phyloP scores from a whole-genome alignment of 345 rosid genomes.

The Eucalyptus curtisii region DNA sequence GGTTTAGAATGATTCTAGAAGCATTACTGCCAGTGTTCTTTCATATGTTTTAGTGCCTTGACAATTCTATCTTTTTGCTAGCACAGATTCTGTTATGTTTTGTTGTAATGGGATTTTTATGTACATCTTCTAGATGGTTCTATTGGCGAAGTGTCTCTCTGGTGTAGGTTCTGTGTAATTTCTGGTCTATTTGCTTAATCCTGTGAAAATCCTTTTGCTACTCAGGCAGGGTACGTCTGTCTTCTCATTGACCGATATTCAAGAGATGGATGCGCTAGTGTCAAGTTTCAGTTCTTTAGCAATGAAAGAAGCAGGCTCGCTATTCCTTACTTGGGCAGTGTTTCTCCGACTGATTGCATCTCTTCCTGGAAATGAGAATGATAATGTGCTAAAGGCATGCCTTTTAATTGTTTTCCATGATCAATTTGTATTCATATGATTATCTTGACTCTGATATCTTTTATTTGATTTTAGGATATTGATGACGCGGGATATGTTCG shows the following conservation, averaged over 20 bases:
- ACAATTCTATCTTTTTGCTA: neutral
- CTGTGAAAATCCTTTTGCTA: constrained; percentile 3
- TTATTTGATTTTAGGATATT: constrained; percentile 46
- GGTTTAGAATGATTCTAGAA: neutral
- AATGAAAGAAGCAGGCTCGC: constrained; percentile 65
- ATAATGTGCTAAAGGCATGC: constrained; percentile 47
- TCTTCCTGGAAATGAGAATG: constrained; percentile 64
- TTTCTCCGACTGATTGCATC: constrained; percentile 79
- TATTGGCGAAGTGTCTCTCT: neutral
- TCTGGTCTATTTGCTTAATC: neutral
- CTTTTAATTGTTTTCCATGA: neutral
- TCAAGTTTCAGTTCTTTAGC: constrained; percentile 54
- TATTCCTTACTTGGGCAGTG: constrained; percentile 88
- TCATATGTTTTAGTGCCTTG: neutral
- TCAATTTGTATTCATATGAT: neutral
- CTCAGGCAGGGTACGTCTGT: constrained; percentile 49
- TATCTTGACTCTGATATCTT: neutral
- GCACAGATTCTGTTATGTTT: neutral
- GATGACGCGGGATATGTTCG: constrained; percentile 76
- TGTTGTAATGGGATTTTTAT: neutral
- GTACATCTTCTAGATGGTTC: neutral
- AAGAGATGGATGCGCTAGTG: constrained; percentile 78
- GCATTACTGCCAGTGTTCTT: neutral
- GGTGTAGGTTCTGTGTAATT: neutral
- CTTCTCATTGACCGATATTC: constrained; percentile 62